Conservation (phyloP, 169 alveolate species). For the Eimeria maxima region DNA sequence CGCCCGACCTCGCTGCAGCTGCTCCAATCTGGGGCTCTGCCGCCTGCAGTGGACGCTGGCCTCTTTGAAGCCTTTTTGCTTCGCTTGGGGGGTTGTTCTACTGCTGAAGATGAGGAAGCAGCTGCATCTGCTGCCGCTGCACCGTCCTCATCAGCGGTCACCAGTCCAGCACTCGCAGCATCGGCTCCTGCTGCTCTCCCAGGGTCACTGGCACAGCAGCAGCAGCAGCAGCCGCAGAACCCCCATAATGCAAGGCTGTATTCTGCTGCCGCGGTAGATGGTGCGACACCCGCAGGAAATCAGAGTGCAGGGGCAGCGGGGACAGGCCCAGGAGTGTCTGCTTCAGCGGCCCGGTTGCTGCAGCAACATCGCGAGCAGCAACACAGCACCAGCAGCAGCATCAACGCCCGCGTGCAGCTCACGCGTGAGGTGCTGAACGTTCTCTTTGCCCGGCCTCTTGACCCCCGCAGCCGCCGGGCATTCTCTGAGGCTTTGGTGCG, state of each 20-base stretch:
- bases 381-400: slow-evolving; percentile 50
- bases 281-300: neutral
- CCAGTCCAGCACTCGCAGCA: slow-evolving; percentile 17
- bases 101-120: slow-evolving; percentile 30
- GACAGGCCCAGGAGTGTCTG: neutral
- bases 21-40: slow-evolving; percentile 74
- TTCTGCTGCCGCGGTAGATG: neutral
- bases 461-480: slow-evolving; percentile 55
- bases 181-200: slow-evolving; percentile 17
- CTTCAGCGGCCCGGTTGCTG: slow-evolving; percentile 12
- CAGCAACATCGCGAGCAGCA: slow-evolving; percentile 33
- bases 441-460: slow-evolving; percentile 24
- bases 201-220: neutral
- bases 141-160: neutral
- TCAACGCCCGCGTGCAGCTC: slow-evolving; percentile 15
- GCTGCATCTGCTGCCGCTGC: slow-evolving; percentile 45
- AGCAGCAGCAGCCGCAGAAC: neutral
- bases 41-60: slow-evolving; percentile 80
- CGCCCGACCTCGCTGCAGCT: slow-evolving; percentile 70
- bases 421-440: slow-evolving; percentile 47
- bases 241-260: neutral
- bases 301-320: neutral
- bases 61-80: slow-evolving; percentile 76
- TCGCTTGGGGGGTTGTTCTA: slow-evolving; percentile 63
- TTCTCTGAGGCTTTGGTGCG: slow-evolving; percentile 19